A percentile compares a stretch with the other conserved stretches of the same genome.
Evolutionary conservation across 108 stramenopile genomes (phyloP).

Genomic region (Nitzschia putrida): DNA sequence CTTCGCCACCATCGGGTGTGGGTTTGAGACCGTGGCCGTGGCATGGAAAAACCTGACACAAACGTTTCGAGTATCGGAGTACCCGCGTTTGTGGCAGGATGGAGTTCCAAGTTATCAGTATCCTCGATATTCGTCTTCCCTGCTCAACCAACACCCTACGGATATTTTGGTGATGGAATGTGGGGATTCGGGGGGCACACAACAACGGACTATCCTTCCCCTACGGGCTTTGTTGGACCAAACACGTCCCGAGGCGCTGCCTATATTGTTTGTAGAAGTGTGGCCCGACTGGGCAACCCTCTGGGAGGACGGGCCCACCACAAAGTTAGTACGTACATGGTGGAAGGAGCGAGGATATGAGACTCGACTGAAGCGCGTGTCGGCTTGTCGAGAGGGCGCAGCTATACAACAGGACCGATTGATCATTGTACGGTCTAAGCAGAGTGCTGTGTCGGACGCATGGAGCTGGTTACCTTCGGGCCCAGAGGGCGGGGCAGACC

Average conservation of each 20-base stretch:
- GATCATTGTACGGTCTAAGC: neutral
- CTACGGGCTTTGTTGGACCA: neutral
- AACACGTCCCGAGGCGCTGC: neutral
- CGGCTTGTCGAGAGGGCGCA: neutral
- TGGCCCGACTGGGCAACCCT: neutral
- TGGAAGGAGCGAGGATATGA: neutral
- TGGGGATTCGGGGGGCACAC: too few species aligned
- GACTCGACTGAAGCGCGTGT: too few species aligned
- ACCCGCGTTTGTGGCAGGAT: neutral
- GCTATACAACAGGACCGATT: neutral
- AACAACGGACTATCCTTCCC: too few species aligned
- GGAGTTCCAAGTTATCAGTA: neutral
- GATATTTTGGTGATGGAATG: neutral
- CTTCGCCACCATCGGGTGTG: neutral
- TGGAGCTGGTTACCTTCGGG: neutral
- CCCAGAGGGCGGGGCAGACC: neutral
- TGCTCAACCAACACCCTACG: neutral
- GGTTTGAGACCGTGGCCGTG: neutral
- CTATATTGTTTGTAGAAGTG: too few species aligned
- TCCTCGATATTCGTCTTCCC: neutral
- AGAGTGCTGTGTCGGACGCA: neutral
- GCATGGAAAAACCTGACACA: neutral
- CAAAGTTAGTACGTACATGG: neutral
- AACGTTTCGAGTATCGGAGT: neutral
- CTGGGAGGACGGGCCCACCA: neutral